Evolutionary conservation across 495 filamentous ascomycete genomes (phyloP), one percentile per base, ranked within the genome.

Genomic region (Zalerion maritima): DNA sequence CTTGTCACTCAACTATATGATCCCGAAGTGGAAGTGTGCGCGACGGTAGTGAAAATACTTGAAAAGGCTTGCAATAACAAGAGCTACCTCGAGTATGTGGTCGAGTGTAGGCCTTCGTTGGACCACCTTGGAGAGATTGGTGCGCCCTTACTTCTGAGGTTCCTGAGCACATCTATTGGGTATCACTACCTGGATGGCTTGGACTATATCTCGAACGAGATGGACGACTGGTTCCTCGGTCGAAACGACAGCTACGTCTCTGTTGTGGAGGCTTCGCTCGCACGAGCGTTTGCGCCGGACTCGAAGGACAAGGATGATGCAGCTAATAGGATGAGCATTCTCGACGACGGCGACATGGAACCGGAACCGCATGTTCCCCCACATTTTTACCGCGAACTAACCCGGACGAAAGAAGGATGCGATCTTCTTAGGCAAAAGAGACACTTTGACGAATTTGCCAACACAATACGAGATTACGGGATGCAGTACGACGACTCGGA

Each of bases 211-310:
- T 89, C 83, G 22, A 84, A 89, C 41, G 91, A 96, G 47, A 97
- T 97, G 89, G 89, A 97, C 46, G 89, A 96, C 51, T 97, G 89
- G 89, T 97, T 94, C 46, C 69, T 78, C 28, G 89, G 91, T 19
- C 74, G 89, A 17, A 97, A 97, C 45, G 87, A 96, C 50, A 75
- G 71, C 22, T 97, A 97, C 50, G 89, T 97, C 27, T 66, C 74
- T 14, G 67, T 94, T n/a, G 83, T 96, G 18, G 89, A 97, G 47
- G 91, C 89, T 12, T 89, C 84, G 32, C 61, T 97, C n/a, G 84
- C 86, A 13, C 71, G 85, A 14, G 83, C 85, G 5, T 83, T 94
- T 34, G 60, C 77, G 13, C n/a, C n/a, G n/a, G 75, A 82, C 18
- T 64, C 66, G 18, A 66, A 74, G 24, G 64, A 69, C 25, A 41